These are phyloP conservation scores for Penicillium paradoxum DNA, from an alignment of 495 filamentous ascomycete genomes.

Conservation along the genomic window DNA sequence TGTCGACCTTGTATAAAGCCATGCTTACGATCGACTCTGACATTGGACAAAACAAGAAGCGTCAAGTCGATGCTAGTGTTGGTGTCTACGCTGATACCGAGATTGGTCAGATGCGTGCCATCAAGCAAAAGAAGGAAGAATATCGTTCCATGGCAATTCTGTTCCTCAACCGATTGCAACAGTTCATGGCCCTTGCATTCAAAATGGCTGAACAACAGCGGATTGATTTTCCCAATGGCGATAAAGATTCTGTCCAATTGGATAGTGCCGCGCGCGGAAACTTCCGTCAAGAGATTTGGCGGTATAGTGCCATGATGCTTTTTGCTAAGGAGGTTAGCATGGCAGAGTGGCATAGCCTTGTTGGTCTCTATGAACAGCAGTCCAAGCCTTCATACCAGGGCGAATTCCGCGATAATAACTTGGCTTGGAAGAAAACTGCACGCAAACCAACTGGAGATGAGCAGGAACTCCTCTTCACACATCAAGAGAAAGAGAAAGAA, in stretches of 20 bases:
- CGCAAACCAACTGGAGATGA: constrained; percentile 81
- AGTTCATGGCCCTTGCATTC: constrained; percentile 77
- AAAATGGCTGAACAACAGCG: constrained; percentile 66
- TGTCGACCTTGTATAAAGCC: constrained; percentile 86
- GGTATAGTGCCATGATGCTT: constrained; percentile 76
- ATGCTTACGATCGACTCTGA: constrained; percentile 89
- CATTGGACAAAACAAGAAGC: constrained; percentile 51
- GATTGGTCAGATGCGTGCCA: constrained; percentile 84
- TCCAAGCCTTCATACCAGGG: constrained; percentile 71
- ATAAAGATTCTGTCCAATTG: constrained; percentile 42
- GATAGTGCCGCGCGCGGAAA: constrained; percentile 48
- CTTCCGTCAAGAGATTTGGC: constrained; percentile 62
- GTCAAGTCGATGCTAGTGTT: constrained; percentile 45
- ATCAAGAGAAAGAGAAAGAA: constrained; percentile 77
- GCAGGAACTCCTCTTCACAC: constrained; percentile 78
- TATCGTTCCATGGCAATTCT: constrained; percentile 65
- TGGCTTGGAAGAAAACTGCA: constrained; percentile 77
- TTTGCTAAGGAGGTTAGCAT: constrained; percentile 80
- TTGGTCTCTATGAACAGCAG: constrained; percentile 74
- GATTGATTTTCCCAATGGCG: constrained; percentile 45
- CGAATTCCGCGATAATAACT: constrained; percentile 73
- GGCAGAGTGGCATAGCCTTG: constrained; percentile 71
- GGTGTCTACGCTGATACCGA: constrained; percentile 69
- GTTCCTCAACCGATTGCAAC: constrained; percentile 73
- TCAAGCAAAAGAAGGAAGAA: constrained; percentile 86